Evolutionary conservation across 139 green algal genomes (phyloP).

Genomic region (Desmodesmus armatus): DNA sequence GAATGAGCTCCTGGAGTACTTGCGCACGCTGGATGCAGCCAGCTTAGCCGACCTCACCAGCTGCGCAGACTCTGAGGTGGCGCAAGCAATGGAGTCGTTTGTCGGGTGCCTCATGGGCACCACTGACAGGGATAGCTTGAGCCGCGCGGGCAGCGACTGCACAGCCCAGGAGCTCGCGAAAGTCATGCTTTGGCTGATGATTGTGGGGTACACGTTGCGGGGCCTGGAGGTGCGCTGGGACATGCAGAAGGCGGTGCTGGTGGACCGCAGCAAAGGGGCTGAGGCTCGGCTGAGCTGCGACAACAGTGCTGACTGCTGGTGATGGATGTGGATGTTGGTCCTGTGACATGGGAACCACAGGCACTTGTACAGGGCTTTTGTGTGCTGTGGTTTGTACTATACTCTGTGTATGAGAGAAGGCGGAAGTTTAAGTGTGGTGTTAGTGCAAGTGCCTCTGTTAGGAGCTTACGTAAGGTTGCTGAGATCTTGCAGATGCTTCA

Average conservation of each 20-base stretch:
- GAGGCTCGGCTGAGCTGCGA: too few relatives aligned
- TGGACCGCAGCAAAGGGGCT: too few relatives aligned
- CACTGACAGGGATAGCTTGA: constrained; percentile 28
- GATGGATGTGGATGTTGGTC: too few relatives aligned
- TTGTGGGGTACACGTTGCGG: constrained; percentile 43
- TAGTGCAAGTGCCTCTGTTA: too few relatives aligned
- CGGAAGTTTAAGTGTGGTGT: too few relatives aligned
- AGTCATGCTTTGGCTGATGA: constrained; percentile 50
- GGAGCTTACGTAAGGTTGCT: too few relatives aligned
- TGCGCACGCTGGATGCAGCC: constrained; percentile 71
- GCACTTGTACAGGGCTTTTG: too few relatives aligned
- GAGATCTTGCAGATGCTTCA: too few relatives aligned
- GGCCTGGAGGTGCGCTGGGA: constrained; percentile 45
- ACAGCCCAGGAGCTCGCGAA: constrained; percentile 39
- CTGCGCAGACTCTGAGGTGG: neutral
- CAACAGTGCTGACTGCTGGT: too few relatives aligned
- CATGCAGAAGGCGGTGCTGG: constrained; percentile 4
- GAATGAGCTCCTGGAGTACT: constrained; percentile 81
- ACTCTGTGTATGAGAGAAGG: too few relatives aligned
- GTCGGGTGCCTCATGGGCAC: constrained; percentile 43
- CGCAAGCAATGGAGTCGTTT: constrained; percentile 46
- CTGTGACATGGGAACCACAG: too few relatives aligned
- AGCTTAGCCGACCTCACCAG: constrained; percentile 30
- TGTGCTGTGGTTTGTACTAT: too few relatives aligned
- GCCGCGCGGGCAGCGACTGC: constrained; percentile 43